Evolutionary conservation across 495 filamentous ascomycete species (phyloP), one percentile per base, ranked within the genome.

Genomic region (Hypoxylon intermedium): DNA sequence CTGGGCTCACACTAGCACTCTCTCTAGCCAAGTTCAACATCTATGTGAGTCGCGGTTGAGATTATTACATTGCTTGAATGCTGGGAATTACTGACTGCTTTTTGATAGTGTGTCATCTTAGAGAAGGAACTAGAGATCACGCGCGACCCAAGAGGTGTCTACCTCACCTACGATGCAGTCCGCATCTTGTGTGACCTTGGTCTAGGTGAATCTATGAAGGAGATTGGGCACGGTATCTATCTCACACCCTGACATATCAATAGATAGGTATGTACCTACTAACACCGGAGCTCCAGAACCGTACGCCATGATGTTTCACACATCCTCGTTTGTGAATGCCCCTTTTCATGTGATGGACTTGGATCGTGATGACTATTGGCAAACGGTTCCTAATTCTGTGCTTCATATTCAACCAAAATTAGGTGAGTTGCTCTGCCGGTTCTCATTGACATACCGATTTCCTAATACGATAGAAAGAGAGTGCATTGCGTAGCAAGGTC

Each of bases 101-200:
- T n/a, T n/a, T 9, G 0, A 37, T 53, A 71, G 69, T 60, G 55
- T 4, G 47, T 72, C 3, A 58, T 82, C 0, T 56, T 84, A 0
- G 78, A 84, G 48, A 77, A 74, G 34, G 77, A 78, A 9, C 24
- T 53, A 7, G 74, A 68, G 0, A 81, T 83, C 21, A 77, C 72
- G 0, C 75, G 75, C 0, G 82, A 84, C 58, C 81, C 82, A 0
- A 68, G 80, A 16, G 82, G 80, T 0, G 78, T 84, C 34, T 77
- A 74, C 12, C 65, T 84, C 11, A 79, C 80, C 21, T 75, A 78
- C 26, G 80, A 84, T 63, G 79, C 77, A 0, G 75, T 82, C 43
- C 70, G 80, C n/a, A 65, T 77, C 2, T 47, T 80, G 1, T 77
- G 79, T 55, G 72, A 74, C 3, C 45, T 82, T 13, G 79, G 79